These are phyloP conservation scores for Otatea glauca DNA, from an alignment of 176 grass and related monocot species.

Conservation along the genomic window DNA sequence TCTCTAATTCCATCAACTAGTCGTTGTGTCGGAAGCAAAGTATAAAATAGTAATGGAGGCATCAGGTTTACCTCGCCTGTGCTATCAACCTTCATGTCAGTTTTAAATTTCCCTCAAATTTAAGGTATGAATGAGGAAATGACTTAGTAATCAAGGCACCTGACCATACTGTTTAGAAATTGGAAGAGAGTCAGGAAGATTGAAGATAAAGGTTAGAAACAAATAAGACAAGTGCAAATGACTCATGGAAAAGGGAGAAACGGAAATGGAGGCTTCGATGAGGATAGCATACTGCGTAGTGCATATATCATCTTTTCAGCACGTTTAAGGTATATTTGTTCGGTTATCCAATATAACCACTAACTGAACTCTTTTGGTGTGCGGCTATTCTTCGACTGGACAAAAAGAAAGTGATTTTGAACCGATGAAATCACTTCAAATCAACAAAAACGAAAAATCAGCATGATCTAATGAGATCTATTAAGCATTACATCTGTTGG, in stretches of 20 bases:
- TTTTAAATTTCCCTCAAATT: neutral
- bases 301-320: slow-evolving; percentile 13
- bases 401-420: neutral
- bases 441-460: neutral
- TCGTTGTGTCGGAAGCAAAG: slow-evolving; percentile 18
- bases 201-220: neutral
- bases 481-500: neutral
- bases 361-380: neutral
- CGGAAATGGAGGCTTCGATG: slow-evolving; percentile 4
- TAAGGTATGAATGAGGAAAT: neutral
- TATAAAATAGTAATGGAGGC: neutral
- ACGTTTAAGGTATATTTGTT: slow-evolving; percentile 18
- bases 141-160: neutral
- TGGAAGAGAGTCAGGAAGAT: neutral
- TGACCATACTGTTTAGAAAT: neutral
- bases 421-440: too few relatives aligned
- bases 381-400: neutral
- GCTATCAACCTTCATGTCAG: neutral
- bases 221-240: neutral
- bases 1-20: slow-evolving; percentile 19
- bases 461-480: neutral
- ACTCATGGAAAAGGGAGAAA: neutral
- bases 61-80: neutral
- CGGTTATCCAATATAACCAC: neutral
- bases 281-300: neutral